Evolutionary conservation across 768 basidiomycete species (phyloP).

Genomic region (Jaapia argillacea): DNA sequence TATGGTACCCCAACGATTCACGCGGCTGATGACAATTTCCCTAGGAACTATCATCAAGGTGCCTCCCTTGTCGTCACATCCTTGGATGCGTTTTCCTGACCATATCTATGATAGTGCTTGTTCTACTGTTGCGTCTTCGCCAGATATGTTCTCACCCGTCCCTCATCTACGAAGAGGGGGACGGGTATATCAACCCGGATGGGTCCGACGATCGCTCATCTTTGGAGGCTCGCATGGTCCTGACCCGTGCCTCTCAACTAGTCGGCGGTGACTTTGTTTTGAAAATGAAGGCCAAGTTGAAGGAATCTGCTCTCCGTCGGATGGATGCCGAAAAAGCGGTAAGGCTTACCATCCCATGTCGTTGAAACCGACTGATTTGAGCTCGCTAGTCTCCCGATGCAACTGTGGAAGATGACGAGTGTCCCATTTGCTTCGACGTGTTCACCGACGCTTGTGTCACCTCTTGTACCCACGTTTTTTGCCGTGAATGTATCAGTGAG

Average conservation of each 20-base stretch:
- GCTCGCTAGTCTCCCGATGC: slow-evolving; percentile 33
- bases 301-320: slow-evolving; percentile 28
- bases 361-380: not conserved
- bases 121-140: slow-evolving; percentile 31
- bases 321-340: slow-evolving; percentile 48
- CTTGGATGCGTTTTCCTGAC: not conserved
- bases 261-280: slow-evolving; percentile 39
- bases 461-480: slow-evolving; percentile 52
- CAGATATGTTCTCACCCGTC: slow-evolving; percentile 64
- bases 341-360: not conserved
- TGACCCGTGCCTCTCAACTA: slow-evolving; percentile 32
- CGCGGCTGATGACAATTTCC: not conserved
- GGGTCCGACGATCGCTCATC: slow-evolving; percentile 23
- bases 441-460: slow-evolving; percentile 47
- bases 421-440: slow-evolving; percentile 57
- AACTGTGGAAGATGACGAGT: slow-evolving; percentile 43
- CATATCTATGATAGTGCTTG: not conserved
- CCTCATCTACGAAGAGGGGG: slow-evolving; percentile 48
- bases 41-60: slow-evolving; percentile 48
- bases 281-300: slow-evolving; percentile 37
- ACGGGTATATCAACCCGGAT: slow-evolving; percentile 31
- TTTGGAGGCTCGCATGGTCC: slow-evolving; percentile 27
- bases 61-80: too few species aligned
- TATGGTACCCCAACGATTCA: not conserved
- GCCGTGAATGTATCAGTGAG: slow-evolving; percentile 47